phyloP scores from a whole-genome alignment of 1,284 basidiomycete species.

The Quambalaria eucalypti region DNA sequence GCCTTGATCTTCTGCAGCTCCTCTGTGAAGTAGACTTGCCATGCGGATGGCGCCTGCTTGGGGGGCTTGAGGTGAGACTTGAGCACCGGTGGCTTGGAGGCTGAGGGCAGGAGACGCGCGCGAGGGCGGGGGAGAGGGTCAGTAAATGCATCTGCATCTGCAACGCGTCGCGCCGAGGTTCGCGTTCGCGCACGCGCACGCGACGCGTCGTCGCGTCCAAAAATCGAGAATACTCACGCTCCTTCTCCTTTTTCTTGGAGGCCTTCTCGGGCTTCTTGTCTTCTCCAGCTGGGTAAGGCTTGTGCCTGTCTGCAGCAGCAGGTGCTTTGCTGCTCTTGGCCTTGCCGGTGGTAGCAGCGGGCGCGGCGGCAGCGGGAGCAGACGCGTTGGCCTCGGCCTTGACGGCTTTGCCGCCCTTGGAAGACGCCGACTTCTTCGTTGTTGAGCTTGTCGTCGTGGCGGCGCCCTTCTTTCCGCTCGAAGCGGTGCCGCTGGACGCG shows the following conservation, averaged over 20 bases:
- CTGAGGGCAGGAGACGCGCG: constrained; percentile 8
- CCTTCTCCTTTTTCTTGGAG: constrained; percentile 20
- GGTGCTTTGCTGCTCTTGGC: constrained; percentile 2
- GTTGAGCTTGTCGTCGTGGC: not conserved
- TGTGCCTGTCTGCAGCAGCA: constrained; percentile 1
- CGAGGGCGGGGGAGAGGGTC: not conserved
- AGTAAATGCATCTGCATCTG: not conserved
- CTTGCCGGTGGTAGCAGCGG: not conserved
- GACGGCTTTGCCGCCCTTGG: not conserved
- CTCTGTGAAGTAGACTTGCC: constrained; percentile 94
- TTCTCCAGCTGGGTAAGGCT: constrained; percentile 15
- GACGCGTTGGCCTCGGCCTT: not conserved
- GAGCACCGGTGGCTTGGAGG: constrained; percentile 45
- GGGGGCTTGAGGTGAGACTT: constrained; percentile 65
- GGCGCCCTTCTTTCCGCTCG: not conserved
- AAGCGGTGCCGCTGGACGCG: constrained; percentile 1
- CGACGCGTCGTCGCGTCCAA: no score
- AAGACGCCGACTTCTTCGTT: not conserved
- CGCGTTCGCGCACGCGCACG: not conserved
- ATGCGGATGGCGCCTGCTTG: constrained; percentile 84
- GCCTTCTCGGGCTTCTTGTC: constrained; percentile 19
- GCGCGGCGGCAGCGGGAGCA: not conserved
- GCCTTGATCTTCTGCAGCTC: constrained; percentile 78
- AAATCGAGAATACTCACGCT: constrained; percentile 2
- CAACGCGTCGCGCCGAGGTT: not conserved